Evolutionary conservation across 495 filamentous ascomycete species (phyloP).

Genomic region (Neurospora tetrasperma): DNA sequence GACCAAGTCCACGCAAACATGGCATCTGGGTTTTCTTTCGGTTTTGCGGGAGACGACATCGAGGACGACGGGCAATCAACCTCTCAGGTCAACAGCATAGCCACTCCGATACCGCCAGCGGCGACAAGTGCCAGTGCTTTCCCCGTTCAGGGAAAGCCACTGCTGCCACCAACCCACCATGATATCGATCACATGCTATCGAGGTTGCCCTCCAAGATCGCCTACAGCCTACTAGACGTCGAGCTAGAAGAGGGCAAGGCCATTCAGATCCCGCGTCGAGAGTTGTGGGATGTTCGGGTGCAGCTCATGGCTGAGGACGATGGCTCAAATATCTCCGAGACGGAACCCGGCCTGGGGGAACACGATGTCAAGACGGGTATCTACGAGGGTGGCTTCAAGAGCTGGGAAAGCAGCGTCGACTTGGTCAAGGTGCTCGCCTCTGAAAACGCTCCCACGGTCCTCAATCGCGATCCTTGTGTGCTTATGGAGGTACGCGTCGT

Average conservation of each 20-base stretch:
- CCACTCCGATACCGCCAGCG: constrained; percentile 12
- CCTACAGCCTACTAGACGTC: constrained; percentile 54
- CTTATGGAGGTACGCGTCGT: constrained; percentile 60
- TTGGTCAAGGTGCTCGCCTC: constrained; percentile 58
- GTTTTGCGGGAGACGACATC: constrained; percentile 78
- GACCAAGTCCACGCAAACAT: not conserved
- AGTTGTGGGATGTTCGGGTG: constrained; percentile 86
- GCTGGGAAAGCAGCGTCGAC: constrained; percentile 92
- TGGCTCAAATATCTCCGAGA: constrained; percentile 25
- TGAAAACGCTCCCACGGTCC: constrained; percentile 48
- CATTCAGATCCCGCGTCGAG: constrained; percentile 64
- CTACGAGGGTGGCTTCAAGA: constrained; percentile 98
- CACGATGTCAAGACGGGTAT: constrained; percentile 82
- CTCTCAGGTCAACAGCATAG: not conserved
- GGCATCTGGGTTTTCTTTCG: constrained; percentile 55
- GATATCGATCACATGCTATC: constrained; percentile 46
- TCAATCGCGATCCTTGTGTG: constrained; percentile 33
- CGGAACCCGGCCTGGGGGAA: constrained; percentile 51
- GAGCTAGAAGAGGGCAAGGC: constrained; percentile 32
- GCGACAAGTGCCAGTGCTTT: constrained; percentile 31
- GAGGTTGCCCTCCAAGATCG: constrained; percentile 66
- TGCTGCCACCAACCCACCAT: constrained; percentile 36
- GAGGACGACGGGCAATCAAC: constrained; percentile 45
- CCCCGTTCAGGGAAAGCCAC: constrained; percentile 37
- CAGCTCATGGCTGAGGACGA: constrained; percentile 86